These are phyloP conservation scores for Lentinus brumalis DNA, from an alignment of 768 basidiomycete species.

Conservation along the genomic window DNA sequence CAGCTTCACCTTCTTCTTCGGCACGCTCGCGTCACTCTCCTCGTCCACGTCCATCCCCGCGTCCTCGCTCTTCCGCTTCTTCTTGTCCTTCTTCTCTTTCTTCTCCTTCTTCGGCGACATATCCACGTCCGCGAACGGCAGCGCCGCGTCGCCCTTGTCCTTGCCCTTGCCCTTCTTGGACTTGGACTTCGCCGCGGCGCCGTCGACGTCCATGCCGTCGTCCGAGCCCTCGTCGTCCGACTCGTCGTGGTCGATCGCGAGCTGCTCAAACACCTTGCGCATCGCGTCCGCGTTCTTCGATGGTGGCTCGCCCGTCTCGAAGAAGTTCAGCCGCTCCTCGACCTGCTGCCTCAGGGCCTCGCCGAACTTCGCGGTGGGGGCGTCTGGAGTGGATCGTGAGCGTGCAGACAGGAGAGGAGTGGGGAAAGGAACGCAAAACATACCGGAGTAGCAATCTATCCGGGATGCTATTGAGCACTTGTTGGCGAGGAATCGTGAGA, in stretches of 20 bases:
- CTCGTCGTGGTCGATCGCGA: conserved; percentile 69
- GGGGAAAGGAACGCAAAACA: conserved; percentile 20
- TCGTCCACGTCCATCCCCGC: conserved; percentile 81
- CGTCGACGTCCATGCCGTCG: conserved; percentile 50
- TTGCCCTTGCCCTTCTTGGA: conserved; percentile 74
- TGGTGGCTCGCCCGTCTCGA: conserved; percentile 88
- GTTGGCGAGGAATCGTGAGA: conserved; percentile 98
- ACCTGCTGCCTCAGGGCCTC: conserved; percentile 93
- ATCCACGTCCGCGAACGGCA: conserved; percentile 30
- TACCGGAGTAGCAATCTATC: conserved; percentile 93
- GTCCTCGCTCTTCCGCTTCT: conserved; percentile 53
- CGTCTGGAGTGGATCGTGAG: conserved; percentile 47
- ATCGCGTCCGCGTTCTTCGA: conserved; percentile 93
- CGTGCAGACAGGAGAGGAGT: background rate
- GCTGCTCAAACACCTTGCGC: conserved; percentile 79
- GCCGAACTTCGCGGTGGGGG: conserved; percentile 90
- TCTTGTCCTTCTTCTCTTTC: conserved; percentile 75
- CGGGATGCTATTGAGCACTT: conserved; percentile 97
- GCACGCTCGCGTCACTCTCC: conserved; percentile 77
- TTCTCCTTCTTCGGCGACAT: conserved; percentile 65
- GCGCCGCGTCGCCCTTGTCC: conserved; percentile 52
- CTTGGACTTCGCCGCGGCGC: conserved; percentile 52
- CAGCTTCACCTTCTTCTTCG: conserved; percentile 74
- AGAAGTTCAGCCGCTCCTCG: conserved; percentile 93
- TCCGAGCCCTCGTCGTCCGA: conserved; percentile 48